Evolutionary conservation across 331 rosid genomes (phyloP).

Genomic region (Rhamnella rubrinervis): DNA sequence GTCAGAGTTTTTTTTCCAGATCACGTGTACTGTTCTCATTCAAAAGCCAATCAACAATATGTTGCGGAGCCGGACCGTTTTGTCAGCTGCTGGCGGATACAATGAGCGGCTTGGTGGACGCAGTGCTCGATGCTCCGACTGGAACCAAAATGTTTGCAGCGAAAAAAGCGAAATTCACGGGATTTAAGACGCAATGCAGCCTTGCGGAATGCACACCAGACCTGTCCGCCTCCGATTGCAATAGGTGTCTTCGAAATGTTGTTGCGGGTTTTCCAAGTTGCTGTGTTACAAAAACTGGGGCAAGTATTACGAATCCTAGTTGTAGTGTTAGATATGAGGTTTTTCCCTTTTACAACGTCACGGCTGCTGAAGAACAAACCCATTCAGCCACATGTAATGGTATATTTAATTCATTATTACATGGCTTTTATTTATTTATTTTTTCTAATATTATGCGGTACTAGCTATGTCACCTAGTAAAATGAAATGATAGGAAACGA

Average conservation of each 20-base stretch:
- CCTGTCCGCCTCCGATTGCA: slow-evolving; percentile 21
- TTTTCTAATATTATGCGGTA: no score
- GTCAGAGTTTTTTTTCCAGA: no score
- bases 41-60: neutral
- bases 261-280: no score
- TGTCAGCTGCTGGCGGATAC: no score
- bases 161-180: slow-evolving; percentile 17
- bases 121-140: neutral
- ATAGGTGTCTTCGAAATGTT: slow-evolving; percentile 15
- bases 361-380: neutral
- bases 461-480: slow-evolving; percentile 16
- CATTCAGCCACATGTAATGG: neutral
- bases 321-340: slow-evolving; percentile 41
- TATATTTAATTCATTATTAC: neutral
- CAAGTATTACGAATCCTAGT: slow-evolving; percentile 10
- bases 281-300: no score
- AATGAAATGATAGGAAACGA: slow-evolving; percentile 18
- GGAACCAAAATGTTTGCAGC: slow-evolving; percentile 22
- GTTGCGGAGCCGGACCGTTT: no score
- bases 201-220: slow-evolving; percentile 41
- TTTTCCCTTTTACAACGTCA: slow-evolving; percentile 33
- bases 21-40: no score
- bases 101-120: slow-evolving; percentile 5
- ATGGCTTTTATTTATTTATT: no score
- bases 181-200: slow-evolving; percentile 20